Evolutionary conservation across 306 rosid species (phyloP), one percentile per base, ranked within the genome.

Genomic region (Quercus wislizeni): DNA sequence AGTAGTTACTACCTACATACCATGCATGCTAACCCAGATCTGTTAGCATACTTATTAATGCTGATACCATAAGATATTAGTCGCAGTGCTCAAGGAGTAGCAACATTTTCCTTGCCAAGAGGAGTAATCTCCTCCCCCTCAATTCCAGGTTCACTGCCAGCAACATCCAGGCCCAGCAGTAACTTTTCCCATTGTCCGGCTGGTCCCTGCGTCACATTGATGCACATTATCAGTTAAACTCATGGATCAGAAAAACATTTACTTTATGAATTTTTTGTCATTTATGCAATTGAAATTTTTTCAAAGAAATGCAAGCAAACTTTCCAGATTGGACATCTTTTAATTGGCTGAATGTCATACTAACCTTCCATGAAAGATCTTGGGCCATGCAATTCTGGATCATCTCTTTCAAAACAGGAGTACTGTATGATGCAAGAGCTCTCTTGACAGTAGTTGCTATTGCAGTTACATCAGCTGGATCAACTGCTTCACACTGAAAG

Each of bases 331-430:
- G 54, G 2, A 35, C 72, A 68, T 21, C 20, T 30, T 19, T 14
- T 49, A 10, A 35, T 10, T 33, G 27, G 46, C 17, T 14, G 25
- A 15, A 17, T 65, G 19, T 33, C 14, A 33, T 69, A 61, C 87
- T 79, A 65, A 93, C 97, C 97, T 87, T 91, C 97, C 97, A 93
- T 28, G 96, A 93, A 62, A 87, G 85, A 80, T 93, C 96, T 84
- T 81, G 94, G 68, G 92, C 92, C 97, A 91, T 93, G 87, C 94
- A 81, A 77, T 91, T 93, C 74, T 82, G 63, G 43, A 88, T 87
- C 13, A 93, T 88, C 88, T 93, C 92, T 33, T 83, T 57, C 23
- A 89, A 84, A 76, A 88, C 90, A 25, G 51, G 80, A 73, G 96
- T 85, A 69, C 92, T 89, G 68, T 84, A 69, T 4, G 85, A 74